phyloP scores from a whole-genome alignment of 2,329 filamentous ascomycete genomes.

The Phyllosticta citriasiana region DNA sequence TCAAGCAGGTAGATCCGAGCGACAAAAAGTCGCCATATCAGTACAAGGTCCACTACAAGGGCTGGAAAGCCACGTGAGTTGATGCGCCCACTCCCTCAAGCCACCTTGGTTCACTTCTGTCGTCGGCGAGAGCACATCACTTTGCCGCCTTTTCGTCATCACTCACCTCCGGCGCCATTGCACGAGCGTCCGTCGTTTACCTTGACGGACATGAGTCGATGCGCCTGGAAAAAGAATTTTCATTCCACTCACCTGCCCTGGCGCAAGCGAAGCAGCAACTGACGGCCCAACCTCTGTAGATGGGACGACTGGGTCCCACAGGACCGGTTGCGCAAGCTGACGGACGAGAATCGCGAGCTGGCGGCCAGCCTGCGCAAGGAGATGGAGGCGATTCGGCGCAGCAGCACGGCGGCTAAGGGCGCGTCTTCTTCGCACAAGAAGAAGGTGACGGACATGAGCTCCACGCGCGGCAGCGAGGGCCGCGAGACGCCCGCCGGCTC shows the following conservation, averaged over 20 bases:
- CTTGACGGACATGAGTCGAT: neutral
- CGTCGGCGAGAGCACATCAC: neutral
- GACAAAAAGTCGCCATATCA: conserved; percentile 67
- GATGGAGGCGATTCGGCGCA: conserved; percentile 49
- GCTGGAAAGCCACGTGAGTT: conserved; percentile 92
- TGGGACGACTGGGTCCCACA: conserved; percentile 98
- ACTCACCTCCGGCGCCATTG: neutral
- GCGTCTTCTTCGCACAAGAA: conserved; percentile 41
- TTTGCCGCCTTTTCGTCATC: neutral
- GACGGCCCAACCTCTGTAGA: conserved; percentile 29
- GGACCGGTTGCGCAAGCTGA: conserved; percentile 89
- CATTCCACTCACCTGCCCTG: neutral
- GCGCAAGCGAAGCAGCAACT: neutral
- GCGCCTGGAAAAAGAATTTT: neutral
- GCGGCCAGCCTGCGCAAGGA: conserved; percentile 64
- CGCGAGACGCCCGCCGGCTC: conserved; percentile 52
- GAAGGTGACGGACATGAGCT: conserved; percentile 44
- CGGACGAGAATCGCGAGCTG: conserved; percentile 87
- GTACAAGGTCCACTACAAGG: conserved; percentile 97
- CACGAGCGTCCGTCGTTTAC: neutral
- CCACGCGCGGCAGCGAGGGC: conserved; percentile 68
- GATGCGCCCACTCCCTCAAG: conserved; percentile 1
- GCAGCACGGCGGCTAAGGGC: conserved; percentile 25
- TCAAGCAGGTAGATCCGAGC: conserved; percentile 49
- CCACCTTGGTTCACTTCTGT: neutral